These are phyloP conservation scores for Cystobasidium ongulense DNA, from an alignment of 768 basidiomycete genomes.

Conservation along the genomic window DNA sequence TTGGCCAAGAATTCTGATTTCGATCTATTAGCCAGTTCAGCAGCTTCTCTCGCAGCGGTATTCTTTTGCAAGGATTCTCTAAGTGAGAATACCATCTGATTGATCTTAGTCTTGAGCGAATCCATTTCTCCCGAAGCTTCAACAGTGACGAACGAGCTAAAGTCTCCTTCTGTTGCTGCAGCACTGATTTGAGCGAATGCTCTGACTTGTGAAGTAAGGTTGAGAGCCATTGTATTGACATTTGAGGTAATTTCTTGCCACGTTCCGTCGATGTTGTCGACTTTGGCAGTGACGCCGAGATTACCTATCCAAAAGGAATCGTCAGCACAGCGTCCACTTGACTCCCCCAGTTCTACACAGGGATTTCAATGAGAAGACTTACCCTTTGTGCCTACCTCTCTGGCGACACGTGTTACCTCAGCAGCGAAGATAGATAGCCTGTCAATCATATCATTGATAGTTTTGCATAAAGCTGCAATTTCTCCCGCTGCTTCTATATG, in stretches of 20 bases:
- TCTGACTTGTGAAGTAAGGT: conserved; percentile 94
- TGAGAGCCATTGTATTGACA: conserved; percentile 95
- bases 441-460: conserved; percentile 84
- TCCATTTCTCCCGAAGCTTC: conserved; percentile 99
- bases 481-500: conserved; percentile 87
- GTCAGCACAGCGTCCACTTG: not conserved
- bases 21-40: conserved; percentile 91
- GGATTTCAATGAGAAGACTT: not conserved
- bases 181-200: conserved; percentile 98
- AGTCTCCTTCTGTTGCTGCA: conserved; percentile 97
- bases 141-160: conserved; percentile 97
- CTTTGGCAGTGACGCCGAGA: conserved; percentile 92
- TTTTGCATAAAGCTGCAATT: conserved; percentile 89
- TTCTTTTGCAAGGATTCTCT: conserved; percentile 97
- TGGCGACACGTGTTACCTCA: conserved; percentile 87
- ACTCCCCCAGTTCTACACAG: not conserved
- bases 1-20: conserved; percentile 99
- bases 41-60: conserved; percentile 90
- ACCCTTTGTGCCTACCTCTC: conserved; percentile 95
- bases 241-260: conserved; percentile 97
- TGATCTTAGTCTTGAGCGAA: conserved; percentile 92
- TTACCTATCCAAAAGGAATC: conserved; percentile 49
- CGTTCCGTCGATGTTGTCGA: conserved; percentile 90
- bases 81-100: conserved; percentile 97
- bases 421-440: conserved; percentile 56